Evolutionary conservation across 331 rosid genomes (phyloP), one percentile per base, ranked within the genome.

Genomic region (Quercus tomentella): DNA sequence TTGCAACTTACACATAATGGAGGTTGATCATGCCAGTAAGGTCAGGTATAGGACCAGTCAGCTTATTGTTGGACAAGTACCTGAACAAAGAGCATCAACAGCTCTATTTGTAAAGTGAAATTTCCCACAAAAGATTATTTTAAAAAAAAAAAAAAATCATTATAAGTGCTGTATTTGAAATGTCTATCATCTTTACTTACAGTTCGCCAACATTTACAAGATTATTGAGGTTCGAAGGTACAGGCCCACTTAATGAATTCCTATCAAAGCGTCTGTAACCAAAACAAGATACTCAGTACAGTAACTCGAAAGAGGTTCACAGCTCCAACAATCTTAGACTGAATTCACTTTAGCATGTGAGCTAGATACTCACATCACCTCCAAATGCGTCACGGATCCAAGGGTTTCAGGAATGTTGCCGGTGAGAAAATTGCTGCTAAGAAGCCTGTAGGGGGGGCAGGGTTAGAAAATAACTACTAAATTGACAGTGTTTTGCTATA

Each of bases 231-330:
- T 33, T 88, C 1, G 7, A 20, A 80, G 96, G 97, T 75, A 89
- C 45, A 17, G 76, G 1, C 37, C 84, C 96, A 45, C 0, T 58
- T 26, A 93, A 78, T 4, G 4, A 43, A 62, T 93, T 93, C 25
- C 49, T 5, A 57, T 93, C 92, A 35, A 91, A 71, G 82, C 92
- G 90, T 71, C 97, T 93, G 87, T 56, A 76, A 51, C 55, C 80
- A 72, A 67, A 63, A 45, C 72, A 65, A 70, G 72, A 68, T 56
- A 30, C 70, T 81, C 74, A 62, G 49, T 49, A 65, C 6, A 2
- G 25, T 49, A 69, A 54, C 57, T 49, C 33, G 25, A 58, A 20
- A 73, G 17, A 73, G 57, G 69, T 67, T 76, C 26, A 57, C 52
- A 22, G 7, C 51, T 43, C 4, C 52, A 8, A 67, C 21, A 62